Evolutionary conservation across 768 basidiomycete genomes (phyloP), one percentile per base, ranked within the genome.

Genomic region (Pleurotus tuoliensis): DNA sequence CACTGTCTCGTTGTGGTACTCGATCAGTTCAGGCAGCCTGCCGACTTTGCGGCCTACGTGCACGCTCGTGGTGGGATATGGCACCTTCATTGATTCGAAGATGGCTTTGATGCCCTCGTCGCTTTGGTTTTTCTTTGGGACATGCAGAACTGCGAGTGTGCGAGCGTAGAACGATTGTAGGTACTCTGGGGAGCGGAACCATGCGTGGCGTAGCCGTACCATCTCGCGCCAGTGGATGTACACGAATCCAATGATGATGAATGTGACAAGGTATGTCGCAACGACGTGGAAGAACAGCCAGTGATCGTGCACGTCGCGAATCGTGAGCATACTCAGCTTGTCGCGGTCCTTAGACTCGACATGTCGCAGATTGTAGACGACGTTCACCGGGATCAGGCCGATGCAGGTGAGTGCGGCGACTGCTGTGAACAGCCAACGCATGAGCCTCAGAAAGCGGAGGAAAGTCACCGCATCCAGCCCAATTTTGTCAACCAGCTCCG

Each of bases 381-480:
- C 27, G 22, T 98, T 92, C 73, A 98, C 79, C 22, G 95, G 95
- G 53, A 98, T 79, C 61, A 98, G 84, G 56, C 92, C 73, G 49
- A 72, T 81, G 63, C 90, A 92, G n/a, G 81, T 76, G 45, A 91
- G 74, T 46, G 81, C 48, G 1, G 86, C 85, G 57, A 93, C 76
- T 34, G 73, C 71, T 25, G 79, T 70, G 74, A 93, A 94, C 49
- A 90, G 75, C 70, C 76, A 79, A n/a, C 93, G 87, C 66, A 88
- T 80, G 72, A 99, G 82, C 54, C 94, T 87, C 25, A 90, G 82
- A 70, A 98, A 98, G 22, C 96, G 88, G 25, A 99, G 82, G 70
- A 89, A 99, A 18, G 89, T 82, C 47, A 94, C 92, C 0, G 95
- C 96, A 66, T 99, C 97, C 9, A 97, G 84, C 25, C 96, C 96